Evolutionary conservation across 208 protist genomes (phyloP).

Genomic region (Crithidia expoeki): DNA sequence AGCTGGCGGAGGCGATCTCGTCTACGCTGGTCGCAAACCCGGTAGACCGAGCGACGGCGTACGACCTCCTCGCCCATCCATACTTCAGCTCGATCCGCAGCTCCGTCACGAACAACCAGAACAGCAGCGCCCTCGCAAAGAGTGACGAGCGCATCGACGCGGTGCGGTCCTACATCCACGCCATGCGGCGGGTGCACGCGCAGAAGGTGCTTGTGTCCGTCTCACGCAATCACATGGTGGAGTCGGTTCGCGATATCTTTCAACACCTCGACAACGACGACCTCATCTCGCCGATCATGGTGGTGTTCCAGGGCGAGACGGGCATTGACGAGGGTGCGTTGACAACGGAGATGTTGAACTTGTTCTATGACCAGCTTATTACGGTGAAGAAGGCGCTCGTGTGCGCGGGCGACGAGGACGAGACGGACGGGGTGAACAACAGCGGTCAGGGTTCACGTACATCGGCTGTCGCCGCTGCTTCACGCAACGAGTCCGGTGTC

Average conservation of each 20-base stretch:
- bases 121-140: constrained; percentile 38
- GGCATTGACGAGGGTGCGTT: constrained; percentile 77
- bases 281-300: constrained; percentile 59
- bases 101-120: constrained; percentile 19
- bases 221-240: constrained; percentile 62
- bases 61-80: constrained; percentile 62
- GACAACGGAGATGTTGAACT: constrained; percentile 73
- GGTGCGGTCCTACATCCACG: constrained; percentile 66
- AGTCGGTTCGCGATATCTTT: constrained; percentile 64
- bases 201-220: constrained; percentile 66
- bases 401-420: constrained; percentile 28
- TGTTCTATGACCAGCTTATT: constrained; percentile 72
- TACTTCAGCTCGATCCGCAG: constrained; percentile 60
- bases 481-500: not conserved
- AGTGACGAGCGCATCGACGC: constrained; percentile 70
- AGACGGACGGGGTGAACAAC: not conserved
- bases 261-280: constrained; percentile 43
- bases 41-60: constrained; percentile 36
- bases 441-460: not conserved
- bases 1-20: constrained; percentile 56
- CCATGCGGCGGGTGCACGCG: constrained; percentile 37
- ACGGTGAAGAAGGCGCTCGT: constrained; percentile 55
- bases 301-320: constrained; percentile 74
- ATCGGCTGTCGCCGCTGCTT: not conserved
- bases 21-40: constrained; percentile 43